A percentile compares a stretch with the other conserved stretches of the same genome.
Evolutionary conservation across 1,284 basidiomycete species (phyloP).

Genomic region (Microbotryum lychnidis-dioicae): DNA sequence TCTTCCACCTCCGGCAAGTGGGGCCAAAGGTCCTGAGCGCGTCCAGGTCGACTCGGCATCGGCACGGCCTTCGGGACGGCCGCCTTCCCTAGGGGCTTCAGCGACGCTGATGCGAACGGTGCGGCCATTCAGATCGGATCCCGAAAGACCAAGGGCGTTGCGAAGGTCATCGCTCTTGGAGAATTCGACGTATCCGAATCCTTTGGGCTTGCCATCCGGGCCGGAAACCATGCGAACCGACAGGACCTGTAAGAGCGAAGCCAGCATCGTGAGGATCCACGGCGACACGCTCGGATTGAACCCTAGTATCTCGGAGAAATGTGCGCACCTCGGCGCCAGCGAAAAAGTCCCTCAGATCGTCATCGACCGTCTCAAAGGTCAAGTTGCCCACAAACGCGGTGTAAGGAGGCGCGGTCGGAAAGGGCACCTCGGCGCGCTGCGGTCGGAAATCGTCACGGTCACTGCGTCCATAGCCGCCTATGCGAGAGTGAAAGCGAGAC

Average conservation of each 20-base stretch:
- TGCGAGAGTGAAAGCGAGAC: conserved; percentile 29
- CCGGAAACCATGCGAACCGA: conserved; percentile 88
- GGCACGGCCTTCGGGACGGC: conserved; percentile 21
- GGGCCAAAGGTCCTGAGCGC: conserved; percentile 29
- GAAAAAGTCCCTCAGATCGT: conserved; percentile 76
- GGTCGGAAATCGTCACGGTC: conserved; percentile 40
- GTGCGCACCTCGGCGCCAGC: conserved; percentile 37
- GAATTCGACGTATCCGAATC: conserved; percentile 97
- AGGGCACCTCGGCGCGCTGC: conserved; percentile 78
- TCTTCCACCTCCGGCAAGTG: conserved; percentile 30
- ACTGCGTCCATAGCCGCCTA: conserved; percentile 10
- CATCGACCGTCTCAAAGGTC: conserved; percentile 81
- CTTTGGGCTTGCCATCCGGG: conserved; percentile 79
- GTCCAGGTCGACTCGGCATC: conserved; percentile 31
- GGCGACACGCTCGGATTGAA: background rate
- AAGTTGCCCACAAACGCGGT: conserved; percentile 96
- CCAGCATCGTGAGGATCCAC: background rate
- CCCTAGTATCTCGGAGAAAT: background rate
- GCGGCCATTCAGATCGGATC: conserved; percentile 63
- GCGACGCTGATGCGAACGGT: conserved; percentile 86
- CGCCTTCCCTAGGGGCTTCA: conserved; percentile 60
- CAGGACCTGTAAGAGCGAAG: conserved; percentile 50
- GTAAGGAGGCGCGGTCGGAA: conserved; percentile 90
- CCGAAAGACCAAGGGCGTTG: conserved; percentile 60
- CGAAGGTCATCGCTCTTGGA: conserved; percentile 71